Evolutionary conservation across 257 asterid genomes (phyloP).

Genomic region (Lantana camara): DNA sequence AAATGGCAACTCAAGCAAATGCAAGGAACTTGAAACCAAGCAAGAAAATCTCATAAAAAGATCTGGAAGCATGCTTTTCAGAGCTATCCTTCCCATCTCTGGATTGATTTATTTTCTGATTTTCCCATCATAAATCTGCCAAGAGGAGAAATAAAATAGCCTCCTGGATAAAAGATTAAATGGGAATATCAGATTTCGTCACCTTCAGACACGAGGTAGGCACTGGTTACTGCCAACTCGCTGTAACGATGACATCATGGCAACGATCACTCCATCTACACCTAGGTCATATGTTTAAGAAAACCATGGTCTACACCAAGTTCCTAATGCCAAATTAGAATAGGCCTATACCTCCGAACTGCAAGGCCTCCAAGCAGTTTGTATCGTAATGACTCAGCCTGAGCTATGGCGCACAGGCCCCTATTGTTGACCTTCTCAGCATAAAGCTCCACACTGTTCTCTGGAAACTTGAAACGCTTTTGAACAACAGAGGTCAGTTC

Average conservation of each 20-base stretch:
- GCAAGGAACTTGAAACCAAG: neutral
- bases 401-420: constrained; percentile 75
- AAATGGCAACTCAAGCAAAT: neutral
- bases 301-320: neutral
- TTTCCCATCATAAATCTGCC: constrained; percentile 31
- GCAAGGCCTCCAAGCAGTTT: constrained; percentile 82
- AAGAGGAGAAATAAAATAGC: constrained; percentile 2
- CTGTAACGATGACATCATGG: constrained; percentile 43
- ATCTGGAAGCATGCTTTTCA: neutral
- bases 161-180: constrained; percentile 12
- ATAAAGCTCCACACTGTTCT: constrained; percentile 68
- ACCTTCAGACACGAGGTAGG: constrained; percentile 46
- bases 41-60: constrained; percentile 8
- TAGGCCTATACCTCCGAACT: constrained; percentile 58
- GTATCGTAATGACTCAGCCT: constrained; percentile 72
- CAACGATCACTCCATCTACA: neutral
- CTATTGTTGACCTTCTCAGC: constrained; percentile 78
- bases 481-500: constrained; percentile 71
- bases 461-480: constrained; percentile 70
- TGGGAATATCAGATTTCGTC: constrained; percentile 36
- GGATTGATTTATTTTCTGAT: neutral
- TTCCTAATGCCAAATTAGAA: neutral
- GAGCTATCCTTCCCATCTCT: neutral
- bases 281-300: neutral
- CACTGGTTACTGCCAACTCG: constrained; percentile 31